Percentiles rank a stretch among this genome's conserved stretches.
Conservation (phyloP, 345 rosid species). For the Eucalyptus virginea region DNA sequence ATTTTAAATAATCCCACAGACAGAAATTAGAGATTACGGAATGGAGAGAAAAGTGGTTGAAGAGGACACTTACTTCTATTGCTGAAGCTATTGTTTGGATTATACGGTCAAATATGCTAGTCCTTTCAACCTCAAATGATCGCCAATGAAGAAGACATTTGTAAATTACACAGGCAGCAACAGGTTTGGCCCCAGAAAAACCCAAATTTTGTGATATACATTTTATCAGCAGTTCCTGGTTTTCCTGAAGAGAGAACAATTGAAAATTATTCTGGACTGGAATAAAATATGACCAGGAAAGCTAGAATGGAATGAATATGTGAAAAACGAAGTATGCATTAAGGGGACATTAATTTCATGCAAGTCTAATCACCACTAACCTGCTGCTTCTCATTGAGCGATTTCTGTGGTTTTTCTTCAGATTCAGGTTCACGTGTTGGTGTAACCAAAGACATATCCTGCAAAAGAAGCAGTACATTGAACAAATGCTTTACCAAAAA, state of each 20-base stretch:
- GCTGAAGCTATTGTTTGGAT: slow-evolving; percentile 93
- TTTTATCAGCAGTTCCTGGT: slow-evolving; percentile 81
- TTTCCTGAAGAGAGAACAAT: slow-evolving; percentile 42
- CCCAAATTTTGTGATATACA: slow-evolving; percentile 91
- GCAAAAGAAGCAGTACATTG: background rate
- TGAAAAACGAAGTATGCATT: background rate
- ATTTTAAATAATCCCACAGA: background rate
- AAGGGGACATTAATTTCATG: background rate
- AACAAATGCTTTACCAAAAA: background rate
- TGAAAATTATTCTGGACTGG: background rate
- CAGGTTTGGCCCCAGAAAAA: slow-evolving; percentile 79
- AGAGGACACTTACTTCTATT: slow-evolving; percentile 45
- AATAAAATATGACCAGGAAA: background rate
- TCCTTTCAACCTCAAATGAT: slow-evolving; percentile 97
- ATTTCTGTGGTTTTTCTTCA: slow-evolving; percentile 95
- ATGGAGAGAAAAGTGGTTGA: slow-evolving; percentile 8
- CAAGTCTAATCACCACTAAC: slow-evolving; percentile 12
- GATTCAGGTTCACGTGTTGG: slow-evolving; percentile 84
- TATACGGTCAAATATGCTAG: slow-evolving; percentile 87
- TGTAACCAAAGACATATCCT: slow-evolving; percentile 55
- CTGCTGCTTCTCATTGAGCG: slow-evolving; percentile 97
- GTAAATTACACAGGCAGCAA: slow-evolving; percentile 92
- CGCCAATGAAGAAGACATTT: slow-evolving; percentile 98
- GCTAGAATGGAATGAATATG: background rate
- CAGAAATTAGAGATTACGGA: slow-evolving; percentile 2